Conservation (phyloP, 768 basidiomycete species). For the Scleroderma bovista region DNA sequence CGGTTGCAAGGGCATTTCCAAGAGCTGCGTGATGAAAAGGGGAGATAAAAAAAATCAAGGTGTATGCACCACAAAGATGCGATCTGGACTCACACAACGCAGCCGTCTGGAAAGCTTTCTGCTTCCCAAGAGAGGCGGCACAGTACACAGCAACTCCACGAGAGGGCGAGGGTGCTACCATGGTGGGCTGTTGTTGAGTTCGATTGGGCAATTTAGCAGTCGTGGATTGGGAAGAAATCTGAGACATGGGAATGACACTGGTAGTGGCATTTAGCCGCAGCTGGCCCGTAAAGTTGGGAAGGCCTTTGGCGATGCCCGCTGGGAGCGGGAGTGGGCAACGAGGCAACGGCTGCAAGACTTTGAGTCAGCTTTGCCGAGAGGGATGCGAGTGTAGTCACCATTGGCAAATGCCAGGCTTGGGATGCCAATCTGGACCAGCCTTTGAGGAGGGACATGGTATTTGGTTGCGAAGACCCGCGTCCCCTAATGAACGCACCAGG, state of each 20-base stretch:
- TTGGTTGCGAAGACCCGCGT: background rate
- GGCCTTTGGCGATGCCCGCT: background rate
- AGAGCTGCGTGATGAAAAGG: constrained; percentile 46
- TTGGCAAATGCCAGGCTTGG: background rate
- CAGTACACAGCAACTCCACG: constrained; percentile 77
- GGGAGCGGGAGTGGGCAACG: constrained; percentile 12
- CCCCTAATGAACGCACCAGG: background rate
- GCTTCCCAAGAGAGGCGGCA: constrained; percentile 65
- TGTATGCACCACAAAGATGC: background rate
- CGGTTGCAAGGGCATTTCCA: constrained; percentile 62
- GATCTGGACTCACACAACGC: constrained; percentile 54
- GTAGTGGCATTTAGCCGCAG: constrained; percentile 23
- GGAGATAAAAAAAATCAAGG: background rate
- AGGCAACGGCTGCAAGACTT: constrained; percentile 11
- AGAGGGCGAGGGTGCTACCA: constrained; percentile 28
- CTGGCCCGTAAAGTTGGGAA: background rate
- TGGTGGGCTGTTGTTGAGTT: constrained; percentile 11
- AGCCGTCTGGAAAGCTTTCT: constrained; percentile 56
- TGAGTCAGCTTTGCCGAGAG: background rate
- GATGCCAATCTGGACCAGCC: background rate
- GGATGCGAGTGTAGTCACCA: background rate
- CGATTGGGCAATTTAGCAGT: background rate
- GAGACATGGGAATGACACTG: constrained; percentile 10
- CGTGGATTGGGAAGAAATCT: constrained; percentile 1
- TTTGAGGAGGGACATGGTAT: background rate